phyloP scores from a whole-genome alignment of 805 yeast genomes.

The Lipomyces lipofer region DNA sequence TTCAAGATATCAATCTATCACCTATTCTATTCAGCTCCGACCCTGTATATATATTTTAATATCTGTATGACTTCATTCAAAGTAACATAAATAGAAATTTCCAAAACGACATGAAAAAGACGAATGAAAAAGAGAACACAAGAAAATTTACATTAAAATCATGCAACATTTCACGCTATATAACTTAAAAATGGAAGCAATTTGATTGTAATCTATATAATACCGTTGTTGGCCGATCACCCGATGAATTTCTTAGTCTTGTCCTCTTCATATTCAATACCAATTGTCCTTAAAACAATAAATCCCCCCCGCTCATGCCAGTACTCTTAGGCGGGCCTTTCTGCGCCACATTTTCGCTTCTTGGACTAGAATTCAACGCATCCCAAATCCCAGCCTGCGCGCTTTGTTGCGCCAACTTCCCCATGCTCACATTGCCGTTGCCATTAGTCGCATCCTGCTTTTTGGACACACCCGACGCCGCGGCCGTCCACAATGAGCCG shows the following conservation, averaged over 20 bases:
- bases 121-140: too few relatives aligned
- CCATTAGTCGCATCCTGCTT: conserved; percentile 2
- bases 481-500: conserved; percentile 44
- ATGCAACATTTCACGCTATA: too few relatives aligned
- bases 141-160: too few relatives aligned
- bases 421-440: conserved; percentile 26
- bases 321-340: not conserved
- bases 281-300: conserved; percentile 9
- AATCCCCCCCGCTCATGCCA: conserved; percentile 14
- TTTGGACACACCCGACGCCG: conserved; percentile 34
- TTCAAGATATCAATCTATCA: too few relatives aligned
- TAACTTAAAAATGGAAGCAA: too few relatives aligned
- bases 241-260: not conserved
- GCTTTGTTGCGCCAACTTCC: conserved; percentile 36
- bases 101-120: too few relatives aligned
- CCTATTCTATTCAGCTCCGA: too few relatives aligned
- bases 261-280: not conserved
- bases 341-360: not conserved
- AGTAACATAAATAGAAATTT: too few relatives aligned
- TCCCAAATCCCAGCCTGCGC: conserved; percentile 38
- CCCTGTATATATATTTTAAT: too few relatives aligned
- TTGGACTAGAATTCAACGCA: conserved; percentile 16
- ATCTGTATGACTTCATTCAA: too few relatives aligned
- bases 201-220: too few relatives aligned
- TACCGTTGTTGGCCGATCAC: not conserved